Base-by-base conservation (phyloP, 208 protist species). In the Herpetomonas tarakana region DNA sequence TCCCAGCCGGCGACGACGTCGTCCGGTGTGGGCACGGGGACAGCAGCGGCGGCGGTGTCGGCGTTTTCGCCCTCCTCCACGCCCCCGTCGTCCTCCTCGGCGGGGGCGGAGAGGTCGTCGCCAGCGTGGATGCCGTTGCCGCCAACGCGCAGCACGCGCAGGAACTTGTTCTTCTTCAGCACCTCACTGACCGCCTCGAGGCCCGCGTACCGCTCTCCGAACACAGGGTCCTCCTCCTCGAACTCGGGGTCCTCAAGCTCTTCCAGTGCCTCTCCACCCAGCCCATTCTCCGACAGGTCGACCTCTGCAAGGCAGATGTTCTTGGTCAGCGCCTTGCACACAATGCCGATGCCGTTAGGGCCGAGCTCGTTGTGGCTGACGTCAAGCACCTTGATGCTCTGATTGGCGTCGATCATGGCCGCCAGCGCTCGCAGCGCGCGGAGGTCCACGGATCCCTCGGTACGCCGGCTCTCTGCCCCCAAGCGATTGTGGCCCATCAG, bases 141-240 rank as follows among this genome's bases (percentile, higher is more conserved):
- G 3, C 58, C 61, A 4, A 96, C 60, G 11, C 75, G 74, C 61
- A 96, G 75, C 50, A 80, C 71, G 19, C 83, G 78, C 46, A 96
- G 54, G 55, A 96, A 94, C 58, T 96, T 96, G 56, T 96, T 96
- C 68, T 94, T 94, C 65, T 92, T 92, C 16, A 96, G 65, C 55
- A 96, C 69, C 71, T 96, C 87, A 28, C 67, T 70, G 41, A 96
- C 53, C 21, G 87, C 91, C 62, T 94, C 87, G 26, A 93, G 66
- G 29, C 88, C 88, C 30, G 62, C 76, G 49, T 83, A 78, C 9
- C 67, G 1, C 65, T 94, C 87, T 19, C 91, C 91, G 71, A 94
- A 94, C 16, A 90, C 81, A 3, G 87, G 75, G 53, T 93, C 87
- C 18, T 92, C 83, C 35, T 68, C 72, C 46, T 82, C 73, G 57